These are phyloP conservation scores for Suillus luteus DNA, from an alignment of 768 basidiomycete species.

Conservation along the genomic window DNA sequence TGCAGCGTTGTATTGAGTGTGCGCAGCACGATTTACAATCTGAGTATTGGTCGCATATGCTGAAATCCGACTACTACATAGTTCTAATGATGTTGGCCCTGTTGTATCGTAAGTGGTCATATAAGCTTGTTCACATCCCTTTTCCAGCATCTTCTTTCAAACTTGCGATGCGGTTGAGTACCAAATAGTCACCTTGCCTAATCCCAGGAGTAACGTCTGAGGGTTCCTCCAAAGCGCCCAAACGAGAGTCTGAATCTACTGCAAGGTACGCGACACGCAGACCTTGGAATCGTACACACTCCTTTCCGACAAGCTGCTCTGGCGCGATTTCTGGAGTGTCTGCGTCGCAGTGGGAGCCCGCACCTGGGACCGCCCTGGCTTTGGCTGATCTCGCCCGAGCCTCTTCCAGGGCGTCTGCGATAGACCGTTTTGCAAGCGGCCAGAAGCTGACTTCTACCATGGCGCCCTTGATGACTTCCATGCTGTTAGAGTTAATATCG, in stretches of 20 bases:
- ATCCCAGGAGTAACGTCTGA: slow-evolving; percentile 43
- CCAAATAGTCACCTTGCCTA: slow-evolving; percentile 73
- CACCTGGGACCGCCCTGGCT: slow-evolving; percentile 48
- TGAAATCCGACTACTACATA: neutral
- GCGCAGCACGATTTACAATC: neutral
- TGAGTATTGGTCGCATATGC: neutral
- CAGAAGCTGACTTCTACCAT: slow-evolving; percentile 91
- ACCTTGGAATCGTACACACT: slow-evolving; percentile 96
- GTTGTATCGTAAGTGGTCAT: neutral
- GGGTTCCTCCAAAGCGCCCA: slow-evolving; percentile 63
- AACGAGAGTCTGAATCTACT: slow-evolving; percentile 81
- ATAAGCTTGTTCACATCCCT: slow-evolving; percentile 23
- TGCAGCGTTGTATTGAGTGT: neutral
- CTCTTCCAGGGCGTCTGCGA: slow-evolving; percentile 65
- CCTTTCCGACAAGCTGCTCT: slow-evolving; percentile 84
- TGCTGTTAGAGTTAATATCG: slow-evolving; percentile 81
- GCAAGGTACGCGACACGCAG: slow-evolving; percentile 94
- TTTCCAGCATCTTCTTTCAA: slow-evolving; percentile 95
- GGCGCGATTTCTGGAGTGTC: slow-evolving; percentile 70
- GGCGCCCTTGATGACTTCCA: slow-evolving; percentile 79
- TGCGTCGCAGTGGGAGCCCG: slow-evolving; percentile 36
- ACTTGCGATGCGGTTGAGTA: slow-evolving; percentile 90
- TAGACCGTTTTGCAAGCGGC: slow-evolving; percentile 69
- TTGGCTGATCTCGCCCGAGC: slow-evolving; percentile 62
- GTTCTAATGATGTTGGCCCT: neutral